phyloP scores from a whole-genome alignment of 352 stramenopile genomes.

The Hyaloperonospora arabidopsidis region DNA sequence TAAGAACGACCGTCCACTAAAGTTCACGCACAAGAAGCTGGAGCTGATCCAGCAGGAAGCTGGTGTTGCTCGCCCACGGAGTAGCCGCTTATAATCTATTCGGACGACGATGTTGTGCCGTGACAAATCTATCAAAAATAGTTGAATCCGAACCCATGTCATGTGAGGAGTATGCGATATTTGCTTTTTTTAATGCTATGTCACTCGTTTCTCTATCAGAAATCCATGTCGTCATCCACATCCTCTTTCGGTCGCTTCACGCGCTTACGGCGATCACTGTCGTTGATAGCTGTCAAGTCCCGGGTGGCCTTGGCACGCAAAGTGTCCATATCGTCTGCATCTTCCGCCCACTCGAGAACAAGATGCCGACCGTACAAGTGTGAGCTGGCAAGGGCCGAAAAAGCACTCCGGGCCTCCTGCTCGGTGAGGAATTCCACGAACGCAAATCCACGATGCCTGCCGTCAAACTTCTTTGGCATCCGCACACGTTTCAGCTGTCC shows the following conservation, averaged over 20 bases:
- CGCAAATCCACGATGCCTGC: slow-evolving; percentile 94
- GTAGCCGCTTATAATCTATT: slow-evolving; percentile 58
- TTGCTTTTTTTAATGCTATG: neutral
- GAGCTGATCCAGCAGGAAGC: slow-evolving; percentile 60
- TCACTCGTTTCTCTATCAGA: slow-evolving; percentile 14
- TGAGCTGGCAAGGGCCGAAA: slow-evolving; percentile 89
- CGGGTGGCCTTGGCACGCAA: slow-evolving; percentile 74
- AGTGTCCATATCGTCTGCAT: slow-evolving; percentile 80
- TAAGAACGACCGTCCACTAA: slow-evolving; percentile 35
- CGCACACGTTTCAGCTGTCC: slow-evolving; percentile 96
- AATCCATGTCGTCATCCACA: slow-evolving; percentile 38
- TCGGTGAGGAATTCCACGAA: slow-evolving; percentile 97
- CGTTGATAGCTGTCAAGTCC: slow-evolving; percentile 63
- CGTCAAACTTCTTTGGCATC: slow-evolving; percentile 99
- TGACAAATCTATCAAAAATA: slow-evolving; percentile 13
- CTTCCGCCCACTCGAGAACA: slow-evolving; percentile 95
- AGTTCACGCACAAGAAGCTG: slow-evolving; percentile 76
- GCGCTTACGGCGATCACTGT: slow-evolving; percentile 60
- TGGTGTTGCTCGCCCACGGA: slow-evolving; percentile 48
- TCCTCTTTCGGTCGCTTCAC: slow-evolving; percentile 44
- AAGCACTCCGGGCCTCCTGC: slow-evolving; percentile 91
- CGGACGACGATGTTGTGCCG: neutral
- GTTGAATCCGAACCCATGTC: neutral
- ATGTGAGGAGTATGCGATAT: neutral
- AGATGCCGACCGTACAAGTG: slow-evolving; percentile 98